These are phyloP conservation scores for Flaveria trinervia DNA, from an alignment of 129 eudicot genomes.

Conservation along the genomic window DNA sequence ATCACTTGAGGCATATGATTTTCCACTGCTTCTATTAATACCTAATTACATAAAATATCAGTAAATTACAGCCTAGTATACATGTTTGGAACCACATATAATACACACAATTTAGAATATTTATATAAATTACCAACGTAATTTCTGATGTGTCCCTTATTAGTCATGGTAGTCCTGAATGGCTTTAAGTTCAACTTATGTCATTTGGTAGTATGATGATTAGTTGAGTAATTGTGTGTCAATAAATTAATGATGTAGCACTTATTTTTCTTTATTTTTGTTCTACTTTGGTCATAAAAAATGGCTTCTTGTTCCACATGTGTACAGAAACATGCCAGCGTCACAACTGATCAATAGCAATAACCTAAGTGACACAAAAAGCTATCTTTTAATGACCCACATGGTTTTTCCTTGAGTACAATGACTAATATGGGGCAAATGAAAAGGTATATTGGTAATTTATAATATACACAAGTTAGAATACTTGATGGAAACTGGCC, in stretches of 20 bases:
- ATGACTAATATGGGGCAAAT: neutral
- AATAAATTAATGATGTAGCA: neutral
- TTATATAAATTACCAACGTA: neutral
- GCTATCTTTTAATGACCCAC: neutral
- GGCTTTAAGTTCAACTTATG: neutral
- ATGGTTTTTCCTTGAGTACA: neutral
- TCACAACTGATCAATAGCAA: neutral
- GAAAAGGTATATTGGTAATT: neutral
- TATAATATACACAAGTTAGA: neutral
- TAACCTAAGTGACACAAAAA: neutral
- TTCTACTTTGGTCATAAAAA: neutral
- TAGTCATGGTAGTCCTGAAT: neutral
- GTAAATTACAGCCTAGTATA: constrained; percentile 17
- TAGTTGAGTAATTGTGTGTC: neutral
- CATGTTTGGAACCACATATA: constrained; percentile 14
- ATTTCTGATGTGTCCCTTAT: neutral
- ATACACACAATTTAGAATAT: neutral
- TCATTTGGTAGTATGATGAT: neutral
- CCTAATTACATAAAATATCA: constrained; percentile 46
- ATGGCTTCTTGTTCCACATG: neutral
- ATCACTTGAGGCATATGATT: constrained; percentile 99
- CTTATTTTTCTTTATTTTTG: neutral
- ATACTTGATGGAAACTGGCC: neutral
- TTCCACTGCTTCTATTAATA: constrained; percentile 95
- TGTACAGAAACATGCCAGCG: neutral